Percentiles rank a stretch among this genome's conserved stretches.
Evolutionary conservation across 306 rosid species (phyloP).

Genomic region (Acacia confusa): DNA sequence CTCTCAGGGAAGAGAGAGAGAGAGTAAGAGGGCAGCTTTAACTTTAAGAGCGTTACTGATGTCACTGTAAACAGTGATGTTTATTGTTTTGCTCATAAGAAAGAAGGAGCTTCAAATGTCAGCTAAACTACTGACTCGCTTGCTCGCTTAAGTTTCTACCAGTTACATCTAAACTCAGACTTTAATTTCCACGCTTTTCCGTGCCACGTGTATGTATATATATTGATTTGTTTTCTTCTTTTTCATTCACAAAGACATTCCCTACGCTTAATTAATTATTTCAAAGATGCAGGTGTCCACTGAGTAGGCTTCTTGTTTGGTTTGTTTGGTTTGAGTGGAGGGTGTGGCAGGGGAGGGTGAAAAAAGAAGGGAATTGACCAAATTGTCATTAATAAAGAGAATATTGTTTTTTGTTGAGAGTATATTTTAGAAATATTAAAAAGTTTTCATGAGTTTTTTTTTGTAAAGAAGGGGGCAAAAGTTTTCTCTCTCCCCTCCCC

Average conservation of each 20-base stretch:
- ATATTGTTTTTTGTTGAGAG: too few relatives aligned
- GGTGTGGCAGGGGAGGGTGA: too few relatives aligned
- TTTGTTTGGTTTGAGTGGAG: too few relatives aligned
- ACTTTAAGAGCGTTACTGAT: conserved; percentile 42
- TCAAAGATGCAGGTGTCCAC: not conserved
- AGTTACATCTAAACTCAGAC: conserved; percentile 68
- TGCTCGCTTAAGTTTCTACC: conserved; percentile 69
- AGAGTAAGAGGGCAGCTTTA: conserved; percentile 21
- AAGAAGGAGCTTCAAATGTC: conserved; percentile 39
- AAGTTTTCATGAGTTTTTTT: too few relatives aligned
- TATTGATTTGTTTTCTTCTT: conserved; percentile 21
- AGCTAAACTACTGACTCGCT: conserved; percentile 77
- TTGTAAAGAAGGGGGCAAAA: too few relatives aligned
- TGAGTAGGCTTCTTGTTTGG: too few relatives aligned
- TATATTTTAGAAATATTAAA: too few relatives aligned
- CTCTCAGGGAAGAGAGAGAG: conserved; percentile 29
- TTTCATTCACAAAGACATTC: not conserved
- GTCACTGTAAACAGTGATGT: conserved; percentile 39
- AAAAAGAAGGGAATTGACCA: too few relatives aligned
- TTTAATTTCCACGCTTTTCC: conserved; percentile 42
- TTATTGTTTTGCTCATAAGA: conserved; percentile 30
- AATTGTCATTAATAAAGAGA: too few relatives aligned
- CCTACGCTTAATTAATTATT: not conserved
- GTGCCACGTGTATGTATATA: conserved; percentile 37
- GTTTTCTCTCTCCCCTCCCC: too few relatives aligned